phyloP scores from a whole-genome alignment of 148 eudicot species.

The Chenopodium album region DNA sequence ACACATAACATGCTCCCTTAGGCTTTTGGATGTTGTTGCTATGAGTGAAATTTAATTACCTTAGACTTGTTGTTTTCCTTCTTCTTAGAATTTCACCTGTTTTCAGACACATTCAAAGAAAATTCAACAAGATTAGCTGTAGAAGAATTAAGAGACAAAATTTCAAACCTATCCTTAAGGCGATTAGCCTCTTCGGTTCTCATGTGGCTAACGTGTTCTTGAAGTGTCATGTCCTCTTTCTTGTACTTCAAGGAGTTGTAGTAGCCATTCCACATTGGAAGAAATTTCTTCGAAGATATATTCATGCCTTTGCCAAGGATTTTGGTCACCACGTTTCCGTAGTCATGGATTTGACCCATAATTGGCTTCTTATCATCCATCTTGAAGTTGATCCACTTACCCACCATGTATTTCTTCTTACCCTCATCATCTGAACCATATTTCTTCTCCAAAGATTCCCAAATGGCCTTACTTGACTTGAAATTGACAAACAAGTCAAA shows the following conservation, averaged over 20 bases:
- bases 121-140: too few relatives aligned
- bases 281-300: too few relatives aligned
- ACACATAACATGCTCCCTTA: not conserved
- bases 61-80: not conserved
- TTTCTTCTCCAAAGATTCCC: not conserved
- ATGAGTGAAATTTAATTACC: not conserved
- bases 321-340: too few relatives aligned
- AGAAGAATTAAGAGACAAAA: not conserved
- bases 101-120: not conserved
- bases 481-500: not conserved
- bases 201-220: slow-evolving; percentile 10
- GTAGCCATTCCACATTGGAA: too few relatives aligned
- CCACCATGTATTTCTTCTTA: slow-evolving; percentile 7
- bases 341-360: too few relatives aligned
- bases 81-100: not conserved
- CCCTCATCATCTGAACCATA: slow-evolving; percentile 17
- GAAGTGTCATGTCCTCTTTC: slow-evolving; percentile 5
- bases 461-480: not conserved
- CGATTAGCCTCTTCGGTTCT: slow-evolving; percentile 13
- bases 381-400: not conserved
- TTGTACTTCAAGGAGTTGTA: not conserved
- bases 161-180: not conserved
- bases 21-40: not conserved
- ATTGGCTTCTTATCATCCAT: too few relatives aligned
- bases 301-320: too few relatives aligned